Percentiles rank a stretch among this genome's conserved stretches.
phyloP scores from a whole-genome alignment of 768 basidiomycete species.

The Lyophyllum decastes region DNA sequence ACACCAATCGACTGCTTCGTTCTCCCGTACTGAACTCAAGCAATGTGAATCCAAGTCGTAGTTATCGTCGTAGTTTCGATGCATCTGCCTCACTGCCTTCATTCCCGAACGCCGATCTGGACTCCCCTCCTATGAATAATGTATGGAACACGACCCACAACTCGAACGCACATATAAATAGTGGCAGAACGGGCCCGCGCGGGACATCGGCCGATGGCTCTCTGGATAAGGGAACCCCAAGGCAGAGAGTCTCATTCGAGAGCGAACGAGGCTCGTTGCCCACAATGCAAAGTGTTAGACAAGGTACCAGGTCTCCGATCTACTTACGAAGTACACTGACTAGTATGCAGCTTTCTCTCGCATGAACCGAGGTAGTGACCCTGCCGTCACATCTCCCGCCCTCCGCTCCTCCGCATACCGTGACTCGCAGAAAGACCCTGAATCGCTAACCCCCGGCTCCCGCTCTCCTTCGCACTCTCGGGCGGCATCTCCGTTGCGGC shows the following conservation, averaged over 20 bases:
- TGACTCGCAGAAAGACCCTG: conserved; percentile 22
- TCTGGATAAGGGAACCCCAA: conserved; percentile 43
- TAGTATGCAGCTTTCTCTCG: conserved; percentile 29
- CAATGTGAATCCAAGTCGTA: conserved; percentile 23
- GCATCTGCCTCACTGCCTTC: conserved; percentile 44
- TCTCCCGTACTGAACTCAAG: conserved; percentile 32
- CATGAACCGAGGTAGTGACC: conserved; percentile 33
- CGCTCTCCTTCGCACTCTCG: conserved; percentile 53
- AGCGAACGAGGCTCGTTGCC: conserved; percentile 47
- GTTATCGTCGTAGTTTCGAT: conserved; percentile 43
- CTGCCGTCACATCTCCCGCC: conserved; percentile 33
- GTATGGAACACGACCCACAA: conserved; percentile 19
- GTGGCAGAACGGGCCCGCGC: conserved; percentile 18
- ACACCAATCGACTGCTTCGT: conserved; percentile 32
- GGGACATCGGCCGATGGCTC: conserved; percentile 37
- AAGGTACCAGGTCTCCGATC: conserved; percentile 33
- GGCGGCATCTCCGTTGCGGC: conserved; percentile 57
- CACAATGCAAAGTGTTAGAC: conserved; percentile 36
- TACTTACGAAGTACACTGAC: neutral
- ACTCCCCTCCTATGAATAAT: conserved; percentile 22
- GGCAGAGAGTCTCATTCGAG: conserved; percentile 57
- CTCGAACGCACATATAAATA: neutral
- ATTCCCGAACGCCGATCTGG: conserved; percentile 29
- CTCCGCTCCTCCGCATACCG: conserved; percentile 27
- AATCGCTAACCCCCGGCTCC: conserved; percentile 28